Conservation (phyloP, 192 early-diverging fungal species). For the Phycomyces nitens region DNA sequence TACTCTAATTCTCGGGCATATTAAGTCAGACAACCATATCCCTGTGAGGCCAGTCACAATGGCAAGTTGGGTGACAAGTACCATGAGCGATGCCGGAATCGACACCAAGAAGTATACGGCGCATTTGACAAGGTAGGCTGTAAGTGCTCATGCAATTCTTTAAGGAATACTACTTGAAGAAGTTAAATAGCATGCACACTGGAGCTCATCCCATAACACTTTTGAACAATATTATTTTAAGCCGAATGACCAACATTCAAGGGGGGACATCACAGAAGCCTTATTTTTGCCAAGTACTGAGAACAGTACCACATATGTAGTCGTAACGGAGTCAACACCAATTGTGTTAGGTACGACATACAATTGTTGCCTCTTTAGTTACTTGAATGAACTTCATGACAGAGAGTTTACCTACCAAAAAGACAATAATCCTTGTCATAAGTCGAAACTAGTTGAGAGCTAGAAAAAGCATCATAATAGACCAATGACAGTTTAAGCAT, state of each 20-base stretch:
- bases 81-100: not conserved
- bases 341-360: too few relatives aligned
- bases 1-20: not conserved
- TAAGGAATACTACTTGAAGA: not conserved
- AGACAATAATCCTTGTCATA: too few relatives aligned
- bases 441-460: too few relatives aligned
- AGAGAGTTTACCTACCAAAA: too few relatives aligned
- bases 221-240: slow-evolving; percentile 1
- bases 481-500: too few relatives aligned
- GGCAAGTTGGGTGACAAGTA: not conserved
- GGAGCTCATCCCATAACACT: not conserved
- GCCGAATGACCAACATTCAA: not conserved
- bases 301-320: too few relatives aligned
- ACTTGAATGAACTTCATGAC: too few relatives aligned
- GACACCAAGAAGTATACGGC: not conserved
- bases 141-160: not conserved
- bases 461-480: too few relatives aligned
- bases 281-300: too few relatives aligned
- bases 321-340: too few relatives aligned
- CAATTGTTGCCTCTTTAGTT: too few relatives aligned
- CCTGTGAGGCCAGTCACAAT: slow-evolving; percentile 2
- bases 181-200: slow-evolving; percentile 1
- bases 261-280: too few relatives aligned
- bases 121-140: not conserved
- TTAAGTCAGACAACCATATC: not conserved